Base-by-base conservation (phyloP, 768 basidiomycete genomes). In the Cystofilobasidium bisporidii region DNA sequence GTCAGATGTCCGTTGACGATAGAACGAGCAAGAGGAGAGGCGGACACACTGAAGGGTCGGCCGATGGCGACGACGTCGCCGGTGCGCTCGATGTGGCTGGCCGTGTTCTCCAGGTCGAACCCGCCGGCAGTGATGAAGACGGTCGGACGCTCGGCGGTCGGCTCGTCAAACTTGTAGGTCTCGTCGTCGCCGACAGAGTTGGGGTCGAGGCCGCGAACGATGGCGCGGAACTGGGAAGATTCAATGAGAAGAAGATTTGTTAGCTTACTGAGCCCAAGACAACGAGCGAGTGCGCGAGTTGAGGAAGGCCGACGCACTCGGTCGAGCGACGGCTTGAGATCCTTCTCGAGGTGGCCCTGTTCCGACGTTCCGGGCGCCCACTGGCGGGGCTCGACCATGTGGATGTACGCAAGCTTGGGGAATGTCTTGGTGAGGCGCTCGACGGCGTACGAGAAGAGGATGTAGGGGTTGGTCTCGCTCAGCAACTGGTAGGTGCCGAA, bases 341-440 rank as follows among this genome's bases (percentile, higher is more conserved):
- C 43, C 3, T 18, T 43, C 18, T 20, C 40, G 24, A 67, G 50
- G 41, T 61, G 45, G 3, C n/a, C 41, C 14, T 18, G 15, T 50
- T 63, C 22, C 61, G 61, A 50, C 33, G 66, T 28, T 55, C 60
- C 48, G 8, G 33, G n/a, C 24, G 32, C 26, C 65, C 65, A 67
- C 38, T 53, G 55, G 38, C 45, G 58, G 11, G 48, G 47, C 61
- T 62, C 61, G 53, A 62, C 55, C 3, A 81, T 70, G 69, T 85
- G 84, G 6, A 86, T 69, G 74, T 85, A 80, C 60, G 77, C 82
- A 28, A 78, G 76, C 36, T 80, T 79, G 71, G 81, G 80, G 70
- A 76, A 78, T 1, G 55, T 55, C 48, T 76, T 81, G 80, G 64
- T 82, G 81, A 61, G 79, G 80, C 64, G 76, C 76, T 65, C 80